Evolutionary conservation across 2,329 filamentous ascomycete genomes (phyloP).

Genomic region (Phaeosphaeriaceae sp.): DNA sequence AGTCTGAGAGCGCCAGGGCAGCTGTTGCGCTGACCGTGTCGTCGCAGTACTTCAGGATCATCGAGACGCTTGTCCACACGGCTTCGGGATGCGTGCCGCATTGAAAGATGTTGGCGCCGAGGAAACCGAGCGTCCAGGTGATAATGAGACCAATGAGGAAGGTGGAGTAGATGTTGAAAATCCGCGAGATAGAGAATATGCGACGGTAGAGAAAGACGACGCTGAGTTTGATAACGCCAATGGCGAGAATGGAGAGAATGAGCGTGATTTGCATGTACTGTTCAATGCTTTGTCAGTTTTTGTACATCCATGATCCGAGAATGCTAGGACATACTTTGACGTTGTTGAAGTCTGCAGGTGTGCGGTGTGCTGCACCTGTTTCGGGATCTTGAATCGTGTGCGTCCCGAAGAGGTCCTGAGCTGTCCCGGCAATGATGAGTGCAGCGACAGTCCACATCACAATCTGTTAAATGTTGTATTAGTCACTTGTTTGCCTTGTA

Average conservation of each 20-base stretch:
- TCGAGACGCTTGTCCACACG: slow-evolving; percentile 7
- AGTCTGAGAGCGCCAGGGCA: slow-evolving; percentile 4
- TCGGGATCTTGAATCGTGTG: slow-evolving; percentile 8
- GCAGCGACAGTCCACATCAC: slow-evolving; percentile 7
- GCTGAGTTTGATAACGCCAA: slow-evolving; percentile 12
- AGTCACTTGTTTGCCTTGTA: not conserved
- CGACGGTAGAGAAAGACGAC: slow-evolving; percentile 12
- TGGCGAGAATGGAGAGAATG: slow-evolving; percentile 7
- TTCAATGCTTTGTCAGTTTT: not conserved
- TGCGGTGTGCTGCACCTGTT: slow-evolving; percentile 1
- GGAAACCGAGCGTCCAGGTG: slow-evolving; percentile 5
- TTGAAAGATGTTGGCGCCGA: slow-evolving; percentile 8
- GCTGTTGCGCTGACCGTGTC: slow-evolving; percentile 1
- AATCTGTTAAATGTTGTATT: slow-evolving; percentile 2
- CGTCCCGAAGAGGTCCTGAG: slow-evolving; percentile 1
- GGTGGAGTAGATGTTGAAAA: slow-evolving; percentile 10
- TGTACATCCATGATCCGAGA: no score
- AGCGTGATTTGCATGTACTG: slow-evolving; percentile 11
- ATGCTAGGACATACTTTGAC: slow-evolving; percentile 1
- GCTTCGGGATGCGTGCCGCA: slow-evolving; percentile 7
- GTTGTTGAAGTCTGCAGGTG: slow-evolving; percentile 5
- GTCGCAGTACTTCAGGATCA: slow-evolving; percentile 5
- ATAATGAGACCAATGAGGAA: slow-evolving; percentile 1
- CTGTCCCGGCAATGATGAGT: slow-evolving; percentile 7
- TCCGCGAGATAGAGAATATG: slow-evolving; percentile 6